These are phyloP conservation scores for Globisporangium irregulare DNA, from an alignment of 352 stramenopile species.

Conservation along the genomic window DNA sequence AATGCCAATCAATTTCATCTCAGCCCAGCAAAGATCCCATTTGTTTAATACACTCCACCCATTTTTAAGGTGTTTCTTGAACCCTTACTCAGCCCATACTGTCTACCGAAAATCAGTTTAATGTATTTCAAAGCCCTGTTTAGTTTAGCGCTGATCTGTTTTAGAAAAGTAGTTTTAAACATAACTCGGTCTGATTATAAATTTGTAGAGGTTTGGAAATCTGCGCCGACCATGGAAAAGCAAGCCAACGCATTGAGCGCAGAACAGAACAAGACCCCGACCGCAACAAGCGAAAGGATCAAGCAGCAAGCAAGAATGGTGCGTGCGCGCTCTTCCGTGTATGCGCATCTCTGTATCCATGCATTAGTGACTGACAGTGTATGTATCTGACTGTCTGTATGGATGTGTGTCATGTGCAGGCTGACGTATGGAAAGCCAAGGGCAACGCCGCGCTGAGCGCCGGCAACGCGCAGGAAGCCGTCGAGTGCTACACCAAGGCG, in stretches of 20 bases:
- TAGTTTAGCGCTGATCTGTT: not conserved
- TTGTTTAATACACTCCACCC: not conserved
- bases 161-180: not conserved
- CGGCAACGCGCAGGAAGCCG: constrained; percentile 93
- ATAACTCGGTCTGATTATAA: not conserved
- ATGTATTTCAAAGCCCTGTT: not conserved
- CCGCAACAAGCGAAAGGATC: constrained; percentile 3
- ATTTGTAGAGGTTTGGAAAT: not conserved
- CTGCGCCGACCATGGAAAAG: not conserved
- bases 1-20: constrained; percentile 4
- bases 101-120: too few species aligned
- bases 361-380: not conserved
- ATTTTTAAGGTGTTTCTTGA: not conserved
- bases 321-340: not conserved
- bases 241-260: not conserved
- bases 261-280: constrained; percentile 3
- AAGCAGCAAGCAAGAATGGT: constrained; percentile 8
- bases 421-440: constrained; percentile 89
- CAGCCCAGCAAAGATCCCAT: not conserved
- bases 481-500: constrained; percentile 96
- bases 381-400: not conserved
- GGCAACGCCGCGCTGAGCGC: constrained; percentile 95
- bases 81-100: not conserved
- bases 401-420: constrained; percentile 18
- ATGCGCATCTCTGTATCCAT: not conserved